A percentile compares a stretch with the other conserved stretches of the same genome.
Conservation (phyloP, 1,284 basidiomycete species). For the Chondrostereum purpureum region DNA sequence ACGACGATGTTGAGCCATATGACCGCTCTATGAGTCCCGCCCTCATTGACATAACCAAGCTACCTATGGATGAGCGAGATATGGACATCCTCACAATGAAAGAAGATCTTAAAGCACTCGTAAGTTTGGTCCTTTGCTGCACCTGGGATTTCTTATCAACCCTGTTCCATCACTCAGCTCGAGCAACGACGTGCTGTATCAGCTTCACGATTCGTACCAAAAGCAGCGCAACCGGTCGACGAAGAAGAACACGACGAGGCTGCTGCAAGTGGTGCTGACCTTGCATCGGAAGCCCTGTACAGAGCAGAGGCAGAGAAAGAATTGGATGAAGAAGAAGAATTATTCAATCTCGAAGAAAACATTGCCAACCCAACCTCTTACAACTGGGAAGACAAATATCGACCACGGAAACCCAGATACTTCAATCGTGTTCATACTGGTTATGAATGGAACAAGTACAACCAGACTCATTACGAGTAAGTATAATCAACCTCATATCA, state of each 20-base stretch:
- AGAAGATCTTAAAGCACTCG: constrained; percentile 63
- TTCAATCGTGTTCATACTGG: constrained; percentile 99
- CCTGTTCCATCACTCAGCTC: constrained; percentile 49
- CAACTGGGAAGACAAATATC: constrained; percentile 98
- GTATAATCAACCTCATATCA: constrained; percentile 23
- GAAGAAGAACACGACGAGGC: constrained; percentile 47
- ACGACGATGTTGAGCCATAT: constrained; percentile 70
- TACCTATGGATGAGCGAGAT: constrained; percentile 73
- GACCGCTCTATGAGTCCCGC: constrained; percentile 78
- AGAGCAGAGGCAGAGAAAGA: constrained; percentile 86
- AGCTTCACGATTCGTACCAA: constrained; percentile 80
- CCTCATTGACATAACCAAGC: constrained; percentile 61
- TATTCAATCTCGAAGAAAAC: constrained; percentile 88
- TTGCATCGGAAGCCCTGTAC: constrained; percentile 81
- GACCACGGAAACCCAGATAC: constrained; percentile 97
- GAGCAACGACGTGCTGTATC: constrained; percentile 73
- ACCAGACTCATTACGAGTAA: constrained; percentile 97
- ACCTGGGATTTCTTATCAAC: constrained; percentile 5
- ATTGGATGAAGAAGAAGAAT: constrained; percentile 90
- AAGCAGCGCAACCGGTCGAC: constrained; percentile 45
- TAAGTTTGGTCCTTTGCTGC: constrained; percentile 30
- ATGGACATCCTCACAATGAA: constrained; percentile 68
- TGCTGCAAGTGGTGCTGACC: constrained; percentile 62
- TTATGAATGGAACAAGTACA: constrained; percentile 99
- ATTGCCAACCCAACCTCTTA: constrained; percentile 80